Percentiles rank a stretch among this genome's conserved stretches.
These are phyloP conservation scores for Metarhizium rileyi DNA, from an alignment of 2,329 filamentous ascomycete genomes.

Conservation along the genomic window DNA sequence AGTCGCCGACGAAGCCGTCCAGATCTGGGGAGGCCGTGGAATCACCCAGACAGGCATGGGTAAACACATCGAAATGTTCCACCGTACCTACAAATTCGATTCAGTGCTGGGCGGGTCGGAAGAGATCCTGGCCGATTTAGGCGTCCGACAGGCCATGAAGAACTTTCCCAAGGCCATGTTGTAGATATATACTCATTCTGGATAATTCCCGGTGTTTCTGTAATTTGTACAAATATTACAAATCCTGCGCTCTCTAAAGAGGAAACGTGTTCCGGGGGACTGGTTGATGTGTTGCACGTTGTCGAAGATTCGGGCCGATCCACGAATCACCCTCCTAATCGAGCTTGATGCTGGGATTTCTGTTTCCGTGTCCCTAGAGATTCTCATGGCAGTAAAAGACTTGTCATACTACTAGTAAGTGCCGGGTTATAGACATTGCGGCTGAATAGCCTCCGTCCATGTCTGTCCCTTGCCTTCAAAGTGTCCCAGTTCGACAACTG, in stretches of 20 bases:
- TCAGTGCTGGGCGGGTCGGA: constrained; percentile 72
- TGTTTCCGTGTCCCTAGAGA: too few relatives aligned
- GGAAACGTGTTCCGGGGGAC: neutral
- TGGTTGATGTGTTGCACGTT: too few relatives aligned
- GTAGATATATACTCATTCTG: constrained; percentile 29
- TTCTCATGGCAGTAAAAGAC: too few relatives aligned
- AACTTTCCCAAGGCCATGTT: constrained; percentile 78
- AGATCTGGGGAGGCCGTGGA: constrained; percentile 77
- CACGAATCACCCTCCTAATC: too few relatives aligned
- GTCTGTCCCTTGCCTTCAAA: too few relatives aligned
- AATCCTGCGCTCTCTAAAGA: neutral
- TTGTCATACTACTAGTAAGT: too few relatives aligned
- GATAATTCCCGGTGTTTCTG: neutral
- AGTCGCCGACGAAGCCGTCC: constrained; percentile 72
- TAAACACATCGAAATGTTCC: constrained; percentile 71
- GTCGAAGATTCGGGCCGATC: too few relatives aligned
- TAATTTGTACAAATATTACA: neutral
- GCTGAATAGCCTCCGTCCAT: too few relatives aligned
- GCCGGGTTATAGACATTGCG: too few relatives aligned
- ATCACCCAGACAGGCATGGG: constrained; percentile 80
- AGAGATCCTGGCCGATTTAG: constrained; percentile 72
- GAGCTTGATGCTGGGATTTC: too few relatives aligned
- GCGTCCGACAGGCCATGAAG: constrained; percentile 75
- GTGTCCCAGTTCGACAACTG: too few relatives aligned
- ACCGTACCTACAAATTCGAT: constrained; percentile 76